Evolutionary conservation across 768 basidiomycete species (phyloP).

Genomic region (Suillus weaverae): DNA sequence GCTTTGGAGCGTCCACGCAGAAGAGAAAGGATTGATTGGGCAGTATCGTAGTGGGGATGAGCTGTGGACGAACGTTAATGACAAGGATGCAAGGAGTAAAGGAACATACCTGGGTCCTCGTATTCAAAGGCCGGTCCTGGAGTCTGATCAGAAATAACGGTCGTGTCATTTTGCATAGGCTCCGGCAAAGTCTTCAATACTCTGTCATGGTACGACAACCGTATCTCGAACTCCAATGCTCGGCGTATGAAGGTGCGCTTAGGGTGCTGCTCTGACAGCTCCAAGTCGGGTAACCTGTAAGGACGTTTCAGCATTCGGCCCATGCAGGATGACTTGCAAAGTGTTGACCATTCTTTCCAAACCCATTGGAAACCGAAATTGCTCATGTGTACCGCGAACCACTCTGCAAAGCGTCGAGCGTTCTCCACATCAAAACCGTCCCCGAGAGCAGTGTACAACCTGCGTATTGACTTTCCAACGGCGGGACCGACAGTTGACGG

Average conservation of each 20-base stretch:
- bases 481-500: constrained; percentile 93
- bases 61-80: constrained; percentile 40
- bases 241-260: constrained; percentile 85
- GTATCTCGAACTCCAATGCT: constrained; percentile 85
- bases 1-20: constrained; percentile 80
- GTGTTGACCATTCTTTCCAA: constrained; percentile 94
- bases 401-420: constrained; percentile 81
- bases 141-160: constrained; percentile 64
- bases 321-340: background rate
- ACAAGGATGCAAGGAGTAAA: background rate
- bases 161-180: constrained; percentile 67
- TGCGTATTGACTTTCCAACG: constrained; percentile 92
- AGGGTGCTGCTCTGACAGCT: constrained; percentile 74
- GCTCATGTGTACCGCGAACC: constrained; percentile 96
- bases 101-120: constrained; percentile 67
- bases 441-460: constrained; percentile 74
- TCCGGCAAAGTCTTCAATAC: constrained; percentile 87
- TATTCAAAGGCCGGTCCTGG: constrained; percentile 84
- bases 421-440: constrained; percentile 88
- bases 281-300: constrained; percentile 81
- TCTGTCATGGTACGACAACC: constrained; percentile 91
- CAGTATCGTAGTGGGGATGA: constrained; percentile 76
- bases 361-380: constrained; percentile 99
- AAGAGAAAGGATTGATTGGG: constrained; percentile 73
- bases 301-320: constrained; percentile 1